phyloP scores from a whole-genome alignment of 208 protist genomes.

The Acanthamoeba pearcei region DNA sequence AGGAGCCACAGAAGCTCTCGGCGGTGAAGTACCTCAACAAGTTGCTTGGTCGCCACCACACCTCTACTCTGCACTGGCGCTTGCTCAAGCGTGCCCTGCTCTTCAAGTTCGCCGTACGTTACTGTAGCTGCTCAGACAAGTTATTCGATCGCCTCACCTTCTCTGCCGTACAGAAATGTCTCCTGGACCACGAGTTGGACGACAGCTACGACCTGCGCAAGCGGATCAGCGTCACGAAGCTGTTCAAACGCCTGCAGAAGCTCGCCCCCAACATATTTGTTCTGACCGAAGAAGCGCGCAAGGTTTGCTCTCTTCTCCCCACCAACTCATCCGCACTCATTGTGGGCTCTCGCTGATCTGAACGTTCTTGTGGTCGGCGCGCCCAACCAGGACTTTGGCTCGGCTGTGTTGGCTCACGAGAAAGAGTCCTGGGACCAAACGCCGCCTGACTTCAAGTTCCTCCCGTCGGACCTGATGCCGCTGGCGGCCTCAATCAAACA shows the following conservation, averaged over 20 bases:
- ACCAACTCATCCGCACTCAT: too few species aligned
- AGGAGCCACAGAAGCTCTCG: conserved; percentile 25
- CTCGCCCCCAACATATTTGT: background rate
- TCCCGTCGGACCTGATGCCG: background rate
- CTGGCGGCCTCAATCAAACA: conserved; percentile 22
- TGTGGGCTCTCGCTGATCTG: background rate
- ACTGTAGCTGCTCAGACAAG: too few species aligned
- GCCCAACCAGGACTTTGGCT: background rate
- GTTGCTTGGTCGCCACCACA: conserved; percentile 17
- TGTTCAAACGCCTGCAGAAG: background rate
- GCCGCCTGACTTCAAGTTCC: conserved; percentile 31
- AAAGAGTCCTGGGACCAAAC: background rate
- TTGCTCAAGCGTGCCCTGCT: background rate
- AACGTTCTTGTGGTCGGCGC: too few species aligned
- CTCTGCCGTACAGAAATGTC: background rate
- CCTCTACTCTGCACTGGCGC: background rate
- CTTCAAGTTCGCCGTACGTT: background rate
- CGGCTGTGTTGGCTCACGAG: background rate
- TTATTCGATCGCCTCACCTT: too few species aligned
- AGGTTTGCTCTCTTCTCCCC: background rate
- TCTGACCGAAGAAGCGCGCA: background rate
- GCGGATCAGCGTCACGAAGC: background rate
- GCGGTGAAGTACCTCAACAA: conserved; percentile 53
- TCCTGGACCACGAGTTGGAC: background rate
- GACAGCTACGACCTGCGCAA: conserved; percentile 26